These are phyloP conservation scores for Colletotrichum lupini DNA, from an alignment of 2,329 filamentous ascomycete species.

Conservation along the genomic window DNA sequence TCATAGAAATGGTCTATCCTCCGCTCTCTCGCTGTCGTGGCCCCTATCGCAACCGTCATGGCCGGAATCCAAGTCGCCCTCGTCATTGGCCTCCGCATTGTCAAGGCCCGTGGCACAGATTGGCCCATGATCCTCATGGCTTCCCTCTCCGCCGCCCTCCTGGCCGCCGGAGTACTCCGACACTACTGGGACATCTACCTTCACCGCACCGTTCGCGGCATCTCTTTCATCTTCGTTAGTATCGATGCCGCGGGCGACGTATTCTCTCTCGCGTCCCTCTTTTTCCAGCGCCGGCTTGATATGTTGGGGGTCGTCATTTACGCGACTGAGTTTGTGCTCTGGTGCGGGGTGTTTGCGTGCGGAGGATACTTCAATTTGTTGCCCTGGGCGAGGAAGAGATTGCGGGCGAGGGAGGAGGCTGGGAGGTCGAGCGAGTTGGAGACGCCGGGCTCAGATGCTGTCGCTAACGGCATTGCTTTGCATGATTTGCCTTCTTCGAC, in stretches of 20 bases:
- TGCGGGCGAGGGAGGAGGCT: conserved; percentile 36
- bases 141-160: conserved; percentile 69
- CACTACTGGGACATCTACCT: conserved; percentile 78
- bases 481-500: conserved; percentile 68
- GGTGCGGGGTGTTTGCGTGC: conserved; percentile 74
- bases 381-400: conserved; percentile 63
- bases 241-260: conserved; percentile 78
- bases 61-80: conserved; percentile 69
- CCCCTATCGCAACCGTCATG: conserved; percentile 65
- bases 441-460: neutral
- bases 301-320: conserved; percentile 75
- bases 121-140: conserved; percentile 78
- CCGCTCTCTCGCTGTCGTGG: conserved; percentile 59
- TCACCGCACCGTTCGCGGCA: conserved; percentile 74
- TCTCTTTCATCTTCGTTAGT: conserved; percentile 77
- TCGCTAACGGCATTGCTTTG: conserved; percentile 46
- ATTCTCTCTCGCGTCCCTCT: conserved; percentile 72
- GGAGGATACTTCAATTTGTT: conserved; percentile 73
- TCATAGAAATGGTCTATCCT: conserved; percentile 61
- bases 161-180: conserved; percentile 73
- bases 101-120: conserved; percentile 52
- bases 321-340: conserved; percentile 71
- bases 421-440: neutral
- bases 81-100: conserved; percentile 65
- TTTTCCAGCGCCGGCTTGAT: conserved; percentile 69